These are phyloP conservation scores for Leucosporidium yakuticum DNA, from an alignment of 768 basidiomycete genomes.

Conservation along the genomic window DNA sequence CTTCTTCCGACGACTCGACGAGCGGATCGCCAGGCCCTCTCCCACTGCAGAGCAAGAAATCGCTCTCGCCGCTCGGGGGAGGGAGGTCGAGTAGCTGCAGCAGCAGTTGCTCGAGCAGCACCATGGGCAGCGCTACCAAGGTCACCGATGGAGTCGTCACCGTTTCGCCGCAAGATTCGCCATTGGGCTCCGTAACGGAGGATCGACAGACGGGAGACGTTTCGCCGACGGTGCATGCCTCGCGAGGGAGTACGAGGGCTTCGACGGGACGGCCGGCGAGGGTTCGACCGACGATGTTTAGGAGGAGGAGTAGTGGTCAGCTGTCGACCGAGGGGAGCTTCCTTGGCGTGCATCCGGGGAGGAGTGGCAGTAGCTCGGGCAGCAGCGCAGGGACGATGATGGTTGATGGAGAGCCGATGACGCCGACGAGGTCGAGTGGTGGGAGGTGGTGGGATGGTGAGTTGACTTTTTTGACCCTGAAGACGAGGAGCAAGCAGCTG, in stretches of 20 bases:
- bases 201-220: slow-evolving; percentile 6
- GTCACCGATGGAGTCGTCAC: slow-evolving; percentile 8
- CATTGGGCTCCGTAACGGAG: neutral
- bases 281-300: slow-evolving; percentile 21
- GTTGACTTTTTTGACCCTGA: neutral
- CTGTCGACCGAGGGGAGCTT: slow-evolving; percentile 19
- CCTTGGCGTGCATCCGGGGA: neutral
- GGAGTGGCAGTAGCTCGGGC: slow-evolving; percentile 19
- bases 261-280: neutral
- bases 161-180: neutral
- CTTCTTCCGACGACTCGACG: neutral
- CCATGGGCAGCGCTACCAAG: neutral
- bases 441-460: slow-evolving; percentile 21
- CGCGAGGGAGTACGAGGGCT: neutral
- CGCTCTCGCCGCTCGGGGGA: slow-evolving; percentile 14
- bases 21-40: neutral
- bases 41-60: neutral
- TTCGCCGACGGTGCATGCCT: slow-evolving; percentile 25
- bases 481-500: neutral
- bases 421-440: slow-evolving; percentile 34
- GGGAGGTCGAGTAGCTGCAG: no score
- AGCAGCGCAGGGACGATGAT: slow-evolving; percentile 8
- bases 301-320: slow-evolving; percentile 27
- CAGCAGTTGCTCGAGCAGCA: neutral
- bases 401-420: slow-evolving; percentile 39